These are phyloP conservation scores for Phytopythium ostracodes DNA, from an alignment of 352 stramenopile species.

Conservation along the genomic window DNA sequence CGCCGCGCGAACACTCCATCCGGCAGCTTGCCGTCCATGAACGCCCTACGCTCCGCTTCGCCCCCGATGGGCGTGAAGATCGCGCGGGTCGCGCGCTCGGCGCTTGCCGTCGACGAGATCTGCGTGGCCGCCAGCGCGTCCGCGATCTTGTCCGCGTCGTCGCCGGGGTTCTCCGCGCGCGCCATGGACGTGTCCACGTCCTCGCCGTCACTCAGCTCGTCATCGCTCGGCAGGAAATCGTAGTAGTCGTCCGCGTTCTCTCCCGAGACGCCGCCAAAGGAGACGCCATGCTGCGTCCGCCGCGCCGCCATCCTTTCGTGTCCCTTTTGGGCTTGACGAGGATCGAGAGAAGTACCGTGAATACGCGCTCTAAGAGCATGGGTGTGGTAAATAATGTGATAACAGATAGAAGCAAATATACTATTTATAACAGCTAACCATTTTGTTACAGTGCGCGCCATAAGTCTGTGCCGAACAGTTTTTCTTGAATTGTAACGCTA, in stretches of 20 bases:
- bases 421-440: no score
- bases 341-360: no score
- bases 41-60: neutral
- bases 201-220: constrained; percentile 37
- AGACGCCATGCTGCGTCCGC: neutral
- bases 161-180: constrained; percentile 11
- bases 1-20: constrained; percentile 16
- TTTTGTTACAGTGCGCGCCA: no score
- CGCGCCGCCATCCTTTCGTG: neutral
- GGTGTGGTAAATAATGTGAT: no score
- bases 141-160: constrained; percentile 27
- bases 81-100: constrained; percentile 11
- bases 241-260: constrained; percentile 48
- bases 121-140: constrained; percentile 15
- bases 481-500: no score
- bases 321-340: no score
- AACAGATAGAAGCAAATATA: no score
- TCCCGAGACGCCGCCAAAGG: neutral
- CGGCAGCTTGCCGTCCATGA: constrained; percentile 4
- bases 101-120: constrained; percentile 6
- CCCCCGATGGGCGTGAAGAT: constrained; percentile 26
- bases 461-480: no score
- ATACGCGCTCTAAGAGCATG: no score
- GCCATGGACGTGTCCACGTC: constrained; percentile 6
- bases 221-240: constrained; percentile 52